Percentiles rank a stretch among this genome's conserved stretches.
Evolutionary conservation across 2,329 filamentous ascomycete genomes (phyloP).

Genomic region (Colletotrichum gigasporum): DNA sequence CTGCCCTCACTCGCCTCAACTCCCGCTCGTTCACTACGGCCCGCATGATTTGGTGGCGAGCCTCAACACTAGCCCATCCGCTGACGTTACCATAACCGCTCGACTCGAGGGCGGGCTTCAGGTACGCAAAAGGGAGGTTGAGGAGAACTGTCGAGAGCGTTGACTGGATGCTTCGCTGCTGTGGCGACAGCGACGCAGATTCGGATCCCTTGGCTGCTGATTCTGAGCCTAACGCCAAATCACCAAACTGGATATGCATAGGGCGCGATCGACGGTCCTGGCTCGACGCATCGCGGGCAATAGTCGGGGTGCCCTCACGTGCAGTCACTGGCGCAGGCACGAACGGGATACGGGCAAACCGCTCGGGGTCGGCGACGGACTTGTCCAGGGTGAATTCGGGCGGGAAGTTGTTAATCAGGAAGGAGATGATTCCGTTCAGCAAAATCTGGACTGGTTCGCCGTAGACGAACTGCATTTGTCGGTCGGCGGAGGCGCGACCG

Average conservation of each 20-base stretch:
- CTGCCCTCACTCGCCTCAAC: constrained; percentile 56
- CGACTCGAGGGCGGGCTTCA: constrained; percentile 74
- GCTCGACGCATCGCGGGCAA: constrained; percentile 50
- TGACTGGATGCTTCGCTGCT: constrained; percentile 45
- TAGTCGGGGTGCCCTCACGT: constrained; percentile 41
- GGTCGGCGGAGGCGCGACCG: constrained; percentile 37
- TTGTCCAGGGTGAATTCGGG: constrained; percentile 67
- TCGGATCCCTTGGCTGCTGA: constrained; percentile 41
- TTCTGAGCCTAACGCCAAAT: constrained; percentile 55
- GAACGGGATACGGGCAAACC: constrained; percentile 55
- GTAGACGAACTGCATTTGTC: constrained; percentile 55
- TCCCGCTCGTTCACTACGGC: constrained; percentile 67
- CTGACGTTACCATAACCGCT: constrained; percentile 60
- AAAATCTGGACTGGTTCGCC: constrained; percentile 65
- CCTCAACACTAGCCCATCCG: constrained; percentile 59
- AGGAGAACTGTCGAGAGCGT: constrained; percentile 73
- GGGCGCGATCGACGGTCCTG: constrained; percentile 60
- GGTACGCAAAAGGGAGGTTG: constrained; percentile 73
- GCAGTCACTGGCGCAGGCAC: constrained; percentile 49
- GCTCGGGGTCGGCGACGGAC: constrained; percentile 44
- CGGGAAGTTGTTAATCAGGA: constrained; percentile 69
- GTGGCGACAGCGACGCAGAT: background rate
- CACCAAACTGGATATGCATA: constrained; percentile 76
- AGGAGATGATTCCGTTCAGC: constrained; percentile 64
- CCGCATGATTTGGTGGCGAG: constrained; percentile 58